Evolutionary conservation across 495 filamentous ascomycete species (phyloP), one percentile per base, ranked within the genome.

Genomic region (Aspergillus ellipticus): DNA sequence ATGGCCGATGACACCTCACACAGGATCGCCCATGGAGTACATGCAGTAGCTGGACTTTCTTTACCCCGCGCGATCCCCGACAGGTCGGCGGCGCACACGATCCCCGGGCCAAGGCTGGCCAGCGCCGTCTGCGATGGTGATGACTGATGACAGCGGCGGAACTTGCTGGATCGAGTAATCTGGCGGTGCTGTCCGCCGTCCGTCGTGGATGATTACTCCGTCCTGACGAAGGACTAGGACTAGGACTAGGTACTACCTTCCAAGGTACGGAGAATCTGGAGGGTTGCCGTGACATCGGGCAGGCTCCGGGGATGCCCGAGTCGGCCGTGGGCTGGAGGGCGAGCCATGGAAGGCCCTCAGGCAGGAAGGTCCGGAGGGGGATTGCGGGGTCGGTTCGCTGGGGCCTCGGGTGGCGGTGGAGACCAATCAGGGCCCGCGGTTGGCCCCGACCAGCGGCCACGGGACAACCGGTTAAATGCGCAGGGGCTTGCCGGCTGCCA

Each of bases 351-450:
- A n/a, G n/a, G n/a, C n/a, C n/a, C n/a, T n/a, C 13, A 16, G 16
- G 8, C 41, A 42, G 41, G 16, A 47, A 15, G 13, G 43, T 47
- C 24, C 43, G 20, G 24, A 47, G 22, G 22, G 22, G 45, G 22
- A 48, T 57, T 56, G 63, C 63, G 67, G 67, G 67, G 65, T 71
- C 61, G 66, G 65, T 62, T 70, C 59, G 56, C 56, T 67, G 57
- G 55, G 48, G 56, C 58, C 56, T 74, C 69, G 67, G 65, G 62
- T 57, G 55, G 59, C 45, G 56, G 66, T 63, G 63, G 61, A 62
- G 62, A 56, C 67, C 70, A 72, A 72, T 72, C 67, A 67, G 28
- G 26, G 42, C 8, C 41, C 42, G 16, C 52, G 48, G 42, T 37
- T 53, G 49, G 59, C 45, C n/a, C 59, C 59, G 59, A 61, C 42